Evolutionary conservation across 2,329 filamentous ascomycete genomes (phyloP), one percentile per base, ranked within the genome.

Genomic region (Trichoderma gracile): DNA sequence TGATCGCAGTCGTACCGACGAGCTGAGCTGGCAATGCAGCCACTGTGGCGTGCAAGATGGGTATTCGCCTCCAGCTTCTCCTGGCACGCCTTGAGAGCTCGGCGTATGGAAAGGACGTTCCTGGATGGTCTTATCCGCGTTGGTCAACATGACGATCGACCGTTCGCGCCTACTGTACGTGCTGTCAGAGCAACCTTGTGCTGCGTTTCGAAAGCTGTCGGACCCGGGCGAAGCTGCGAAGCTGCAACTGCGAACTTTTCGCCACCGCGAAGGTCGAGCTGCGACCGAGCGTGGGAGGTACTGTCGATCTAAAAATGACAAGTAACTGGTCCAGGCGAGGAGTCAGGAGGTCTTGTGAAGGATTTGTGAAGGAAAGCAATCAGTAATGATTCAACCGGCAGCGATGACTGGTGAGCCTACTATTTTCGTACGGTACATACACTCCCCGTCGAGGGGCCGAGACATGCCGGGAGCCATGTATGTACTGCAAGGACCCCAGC

Each of bases 11-110:
- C 5, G 25, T 43, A 10, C n/a, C 46, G 47, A 45, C 23, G n/a
- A 30, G 47, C 27, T 50, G 58, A 61, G 58, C 47, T 54, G 58
- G 46, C 46, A 23, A 30, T 61, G 58, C 38, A 53, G 40, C 59
- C 38, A 46, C 27, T 27, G 59, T 54, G 59, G 49, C 59, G 38
- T 25, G 47, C 19, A 53, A 54, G 49, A 25, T 46, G 40, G 49
- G 8, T 46, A 38, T 30, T 38, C 38, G 46, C 25, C 25, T 12
- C 40, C 19, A 23, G 9, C 25, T 43, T 49, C 25, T 54, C 8
- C 10, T n/a, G 40, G 23, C 27, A 46, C 14, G 15, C 15, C 30
- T 23, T 19, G 17, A 30, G 19, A 25, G 10, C 33, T 38, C 33
- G 3, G 33, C 33, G 33, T 38, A 38, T n/a, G 54, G 3, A 15